A percentile compares a stretch with the other conserved stretches of the same genome.
These are phyloP conservation scores for Jacaranda mimosifolia DNA, from an alignment of 257 asterid genomes.

Conservation along the genomic window DNA sequence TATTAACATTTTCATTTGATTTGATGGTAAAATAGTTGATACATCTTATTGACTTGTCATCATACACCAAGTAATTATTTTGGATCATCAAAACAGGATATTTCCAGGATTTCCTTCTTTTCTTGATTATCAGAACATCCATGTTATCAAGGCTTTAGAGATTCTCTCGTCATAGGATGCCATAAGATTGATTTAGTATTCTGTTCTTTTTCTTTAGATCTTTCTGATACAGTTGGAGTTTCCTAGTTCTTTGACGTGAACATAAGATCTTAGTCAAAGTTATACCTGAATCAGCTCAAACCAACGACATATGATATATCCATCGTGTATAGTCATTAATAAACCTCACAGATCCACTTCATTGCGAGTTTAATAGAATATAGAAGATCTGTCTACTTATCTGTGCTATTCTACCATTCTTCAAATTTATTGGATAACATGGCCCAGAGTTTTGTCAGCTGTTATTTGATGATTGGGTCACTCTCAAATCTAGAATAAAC, in stretches of 20 bases:
- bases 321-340: neutral
- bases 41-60: too few species aligned
- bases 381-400: neutral
- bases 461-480: slow-evolving; percentile 5
- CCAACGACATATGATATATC: neutral
- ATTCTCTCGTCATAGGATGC: slow-evolving; percentile 1
- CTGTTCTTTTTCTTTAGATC: neutral
- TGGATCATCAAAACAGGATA: too few species aligned
- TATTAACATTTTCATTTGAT: too few species aligned
- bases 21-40: too few species aligned
- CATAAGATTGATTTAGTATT: neutral
- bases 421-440: neutral
- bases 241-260: neutral
- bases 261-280: neutral
- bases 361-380: neutral
- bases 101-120: too few species aligned
- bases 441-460: too few species aligned
- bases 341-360: slow-evolving; percentile 3
- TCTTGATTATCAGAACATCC: too few species aligned
- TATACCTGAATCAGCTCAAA: neutral
- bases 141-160: neutral
- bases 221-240: slow-evolving; percentile 7
- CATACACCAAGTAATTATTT: too few species aligned
- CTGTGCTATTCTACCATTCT: neutral
- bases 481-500: neutral